Percentiles rank a stretch among this genome's conserved stretches.
Conservation (phyloP, 2,329 filamentous ascomycete genomes). For the Alternaria longipes region DNA sequence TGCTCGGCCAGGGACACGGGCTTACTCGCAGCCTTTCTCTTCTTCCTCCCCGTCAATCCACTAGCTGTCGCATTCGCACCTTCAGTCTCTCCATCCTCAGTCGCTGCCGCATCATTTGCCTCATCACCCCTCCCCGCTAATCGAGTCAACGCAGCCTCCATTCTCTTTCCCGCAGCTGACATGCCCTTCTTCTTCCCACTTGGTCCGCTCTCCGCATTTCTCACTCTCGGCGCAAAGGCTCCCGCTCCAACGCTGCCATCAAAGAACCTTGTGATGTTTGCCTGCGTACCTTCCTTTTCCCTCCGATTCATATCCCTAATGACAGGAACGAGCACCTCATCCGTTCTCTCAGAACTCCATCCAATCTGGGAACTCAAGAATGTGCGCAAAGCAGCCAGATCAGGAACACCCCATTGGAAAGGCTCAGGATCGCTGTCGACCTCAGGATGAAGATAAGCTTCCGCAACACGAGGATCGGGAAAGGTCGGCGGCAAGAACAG, state of each 20-base stretch:
- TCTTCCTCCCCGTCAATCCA: conserved; percentile 22
- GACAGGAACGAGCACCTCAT: conserved; percentile 94
- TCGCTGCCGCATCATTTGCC: conserved; percentile 27
- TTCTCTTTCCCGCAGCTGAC: conserved; percentile 41
- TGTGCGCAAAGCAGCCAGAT: conserved; percentile 81
- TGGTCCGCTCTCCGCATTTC: conserved; percentile 60
- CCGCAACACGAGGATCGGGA: conserved; percentile 78
- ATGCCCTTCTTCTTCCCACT: conserved; percentile 61
- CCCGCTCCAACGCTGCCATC: conserved; percentile 76
- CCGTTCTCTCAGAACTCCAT: conserved; percentile 89
- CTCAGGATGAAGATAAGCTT: conserved; percentile 86
- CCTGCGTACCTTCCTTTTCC: conserved; percentile 89
- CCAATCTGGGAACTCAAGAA: conserved; percentile 94
- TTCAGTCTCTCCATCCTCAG: conserved; percentile 31
- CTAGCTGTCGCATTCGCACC: conserved; percentile 17
- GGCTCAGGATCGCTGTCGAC: conserved; percentile 80
- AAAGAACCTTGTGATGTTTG: conserved; percentile 95
- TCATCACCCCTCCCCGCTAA: conserved; percentile 39
- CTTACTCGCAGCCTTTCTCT: conserved; percentile 31
- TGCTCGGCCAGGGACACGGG: conserved; percentile 20
- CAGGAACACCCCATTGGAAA: conserved; percentile 96
- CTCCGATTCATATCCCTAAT: conserved; percentile 94
- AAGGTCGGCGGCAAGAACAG: conserved; percentile 85
- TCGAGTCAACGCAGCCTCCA: conserved; percentile 45
- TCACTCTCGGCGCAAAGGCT: conserved; percentile 75